Base-by-base conservation (phyloP, 176 grass and related monocot species). In the Triticum monococcum region DNA sequence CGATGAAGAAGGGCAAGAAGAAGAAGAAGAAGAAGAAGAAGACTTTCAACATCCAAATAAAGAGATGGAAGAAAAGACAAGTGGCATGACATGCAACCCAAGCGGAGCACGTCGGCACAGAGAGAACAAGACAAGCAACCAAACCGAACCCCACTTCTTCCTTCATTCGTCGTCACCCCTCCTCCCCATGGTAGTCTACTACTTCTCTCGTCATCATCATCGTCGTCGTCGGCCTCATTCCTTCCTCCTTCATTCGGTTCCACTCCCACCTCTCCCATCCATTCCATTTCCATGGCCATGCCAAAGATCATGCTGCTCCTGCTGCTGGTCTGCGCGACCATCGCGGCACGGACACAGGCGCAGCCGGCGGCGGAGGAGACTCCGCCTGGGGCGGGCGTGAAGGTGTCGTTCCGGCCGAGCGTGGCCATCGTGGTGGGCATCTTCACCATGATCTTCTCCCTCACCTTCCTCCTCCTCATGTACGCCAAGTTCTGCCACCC, bases 401-500 rank as follows among this genome's bases (percentile, higher is more conserved):
- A 80, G 50, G 81, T 93, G 0, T 93, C 90, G 5, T 99, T 99
- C 66, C 89, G 92, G 1, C 94, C 97, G 1, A 91, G 92, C 68
- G 90, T 99, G 8, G 92, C 83, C 68, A 94, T 99, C 67, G 97
- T 99, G 38, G 89, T 99, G 30, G 92, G 94, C 71, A 88, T 99
- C 26, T 96, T 99, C 87, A 83, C 90, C 80, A 81, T 96, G 84
- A 93, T 94, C 85, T 99, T 99, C 85, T 90, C 94, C 25, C 89
- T 96, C 85, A 99, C 89, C 76, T 88, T 96, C 60, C 25, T 99
- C 35, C 87, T 99, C 61, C 88, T 99, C 57, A 89, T 99, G 88
- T 99, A 99, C 81, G 94, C 97, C 72, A 99, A 99, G 83, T 96
- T 96, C 85, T 96, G 97, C 92, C 90, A 91, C 79, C 35, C 83